Percentiles rank a stretch among this genome's conserved stretches.
These are phyloP conservation scores for Ogataea dorogensis DNA, from an alignment of 805 yeast species.

Conservation along the genomic window DNA sequence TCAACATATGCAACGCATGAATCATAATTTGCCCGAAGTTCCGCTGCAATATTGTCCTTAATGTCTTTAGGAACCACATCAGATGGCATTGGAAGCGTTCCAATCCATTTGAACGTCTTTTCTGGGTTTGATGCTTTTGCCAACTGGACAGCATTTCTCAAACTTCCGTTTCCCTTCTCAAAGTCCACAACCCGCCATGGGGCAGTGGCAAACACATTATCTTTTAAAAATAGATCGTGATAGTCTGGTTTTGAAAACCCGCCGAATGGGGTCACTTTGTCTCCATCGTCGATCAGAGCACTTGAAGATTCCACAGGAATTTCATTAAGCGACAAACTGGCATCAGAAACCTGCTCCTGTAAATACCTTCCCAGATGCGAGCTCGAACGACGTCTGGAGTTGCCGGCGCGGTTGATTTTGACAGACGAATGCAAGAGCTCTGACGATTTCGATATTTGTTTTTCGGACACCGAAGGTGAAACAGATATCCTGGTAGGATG, in stretches of 20 bases:
- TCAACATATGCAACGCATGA: conserved; percentile 68
- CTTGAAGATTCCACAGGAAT: conserved; percentile 2
- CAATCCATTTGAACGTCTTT: conserved; percentile 66
- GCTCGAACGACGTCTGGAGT: conserved; percentile 16
- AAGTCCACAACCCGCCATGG: conserved; percentile 76
- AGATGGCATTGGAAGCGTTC: conserved; percentile 89
- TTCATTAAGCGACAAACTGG: conserved; percentile 1
- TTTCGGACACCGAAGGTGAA: conserved; percentile 24
- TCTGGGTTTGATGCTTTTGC: conserved; percentile 44
- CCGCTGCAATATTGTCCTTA: conserved; percentile 49
- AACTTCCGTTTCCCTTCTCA: conserved; percentile 80
- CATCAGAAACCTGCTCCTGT: neutral
- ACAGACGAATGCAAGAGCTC: conserved; percentile 23
- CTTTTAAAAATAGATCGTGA: conserved; percentile 42
- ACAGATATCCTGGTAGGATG: conserved; percentile 6
- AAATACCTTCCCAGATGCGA: conserved; percentile 4
- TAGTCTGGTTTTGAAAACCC: conserved; percentile 68
- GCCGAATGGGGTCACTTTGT: conserved; percentile 61
- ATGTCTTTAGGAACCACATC: conserved; percentile 68
- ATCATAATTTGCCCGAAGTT: conserved; percentile 47
- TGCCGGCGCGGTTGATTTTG: conserved; percentile 18
- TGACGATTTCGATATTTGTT: conserved; percentile 6
- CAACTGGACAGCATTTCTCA: conserved; percentile 75
- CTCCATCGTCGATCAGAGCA: conserved; percentile 9
- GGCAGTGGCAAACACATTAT: conserved; percentile 52